phyloP scores from a whole-genome alignment of 768 basidiomycete genomes.

The Boletus vermiculosoides region DNA sequence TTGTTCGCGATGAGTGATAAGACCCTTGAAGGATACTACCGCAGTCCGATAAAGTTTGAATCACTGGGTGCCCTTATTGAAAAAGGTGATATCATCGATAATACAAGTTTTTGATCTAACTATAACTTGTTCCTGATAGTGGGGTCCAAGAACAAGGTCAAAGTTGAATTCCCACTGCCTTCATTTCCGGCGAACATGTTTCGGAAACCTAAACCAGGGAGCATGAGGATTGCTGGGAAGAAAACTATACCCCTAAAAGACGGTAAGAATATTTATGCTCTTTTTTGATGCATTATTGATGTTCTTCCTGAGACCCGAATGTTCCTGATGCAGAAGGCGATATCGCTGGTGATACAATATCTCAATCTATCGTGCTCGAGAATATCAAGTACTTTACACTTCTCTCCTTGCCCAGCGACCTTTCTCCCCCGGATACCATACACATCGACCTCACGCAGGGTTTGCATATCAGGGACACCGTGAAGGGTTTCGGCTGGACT shows the following conservation, averaged over 20 bases:
- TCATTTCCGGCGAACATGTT: no score
- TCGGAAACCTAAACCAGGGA: no score
- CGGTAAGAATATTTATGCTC: not conserved
- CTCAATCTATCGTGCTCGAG: not conserved
- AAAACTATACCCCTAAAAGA: not conserved
- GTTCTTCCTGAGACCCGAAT: no score
- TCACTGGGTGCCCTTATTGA: not conserved
- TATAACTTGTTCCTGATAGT: not conserved
- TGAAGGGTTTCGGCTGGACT: not conserved
- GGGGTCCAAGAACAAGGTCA: no score
- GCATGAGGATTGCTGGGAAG: no score
- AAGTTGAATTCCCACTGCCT: no score
- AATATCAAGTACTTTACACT: not conserved
- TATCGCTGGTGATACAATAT: no score
- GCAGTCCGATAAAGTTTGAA: not conserved
- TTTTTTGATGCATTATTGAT: not conserved
- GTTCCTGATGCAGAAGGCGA: no score
- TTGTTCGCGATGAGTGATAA: constrained; percentile 4
- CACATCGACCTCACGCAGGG: not conserved
- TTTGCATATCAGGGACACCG: not conserved
- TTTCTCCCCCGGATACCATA: not conserved
- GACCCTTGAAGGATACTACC: not conserved
- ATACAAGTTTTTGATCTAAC: not conserved
- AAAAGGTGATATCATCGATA: not conserved
- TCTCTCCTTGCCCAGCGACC: not conserved